A percentile compares a stretch with the other conserved stretches of the same genome.
These are phyloP conservation scores for Kazachstania viticola DNA, from an alignment of 805 yeast genomes.

Conservation along the genomic window DNA sequence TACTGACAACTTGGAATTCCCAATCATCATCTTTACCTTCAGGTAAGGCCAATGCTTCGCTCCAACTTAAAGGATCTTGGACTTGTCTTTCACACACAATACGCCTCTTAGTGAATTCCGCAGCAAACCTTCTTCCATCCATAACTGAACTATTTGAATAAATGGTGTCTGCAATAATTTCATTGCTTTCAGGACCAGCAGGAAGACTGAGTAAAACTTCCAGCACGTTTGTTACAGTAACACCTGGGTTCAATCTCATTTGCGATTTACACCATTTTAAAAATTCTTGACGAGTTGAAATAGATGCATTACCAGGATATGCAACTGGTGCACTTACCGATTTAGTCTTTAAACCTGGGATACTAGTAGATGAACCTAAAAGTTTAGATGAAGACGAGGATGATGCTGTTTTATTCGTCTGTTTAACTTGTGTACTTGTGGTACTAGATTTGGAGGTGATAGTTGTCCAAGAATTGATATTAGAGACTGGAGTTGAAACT, in stretches of 20 bases:
- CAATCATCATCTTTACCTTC: slow-evolving; percentile 39
- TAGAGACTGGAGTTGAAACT: slow-evolving; percentile 39
- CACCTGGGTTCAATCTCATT: slow-evolving; percentile 59
- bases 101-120: slow-evolving; percentile 75
- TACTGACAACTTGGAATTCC: slow-evolving; percentile 56
- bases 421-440: slow-evolving; percentile 8
- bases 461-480: slow-evolving; percentile 20
- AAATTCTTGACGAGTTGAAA: slow-evolving; percentile 47
- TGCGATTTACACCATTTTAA: slow-evolving; percentile 62
- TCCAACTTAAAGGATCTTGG: slow-evolving; percentile 53
- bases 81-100: slow-evolving; percentile 50
- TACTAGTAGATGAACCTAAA: slow-evolving; percentile 22
- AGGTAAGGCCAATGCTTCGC: slow-evolving; percentile 46
- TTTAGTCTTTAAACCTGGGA: slow-evolving; percentile 18
- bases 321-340: slow-evolving; percentile 6
- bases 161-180: slow-evolving; percentile 84
- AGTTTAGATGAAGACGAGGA: slow-evolving; percentile 10
- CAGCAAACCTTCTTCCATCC: slow-evolving; percentile 92
- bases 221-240: slow-evolving; percentile 66
- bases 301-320: slow-evolving; percentile 24
- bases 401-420: not conserved
- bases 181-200: slow-evolving; percentile 57
- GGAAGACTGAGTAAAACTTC: slow-evolving; percentile 76
- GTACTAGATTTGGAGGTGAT: slow-evolving; percentile 19
- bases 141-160: slow-evolving; percentile 78